A percentile compares a stretch with the other conserved stretches of the same genome.
Evolutionary conservation across 1,284 basidiomycete species (phyloP).

Genomic region (Fomitopsis pinicola): DNA sequence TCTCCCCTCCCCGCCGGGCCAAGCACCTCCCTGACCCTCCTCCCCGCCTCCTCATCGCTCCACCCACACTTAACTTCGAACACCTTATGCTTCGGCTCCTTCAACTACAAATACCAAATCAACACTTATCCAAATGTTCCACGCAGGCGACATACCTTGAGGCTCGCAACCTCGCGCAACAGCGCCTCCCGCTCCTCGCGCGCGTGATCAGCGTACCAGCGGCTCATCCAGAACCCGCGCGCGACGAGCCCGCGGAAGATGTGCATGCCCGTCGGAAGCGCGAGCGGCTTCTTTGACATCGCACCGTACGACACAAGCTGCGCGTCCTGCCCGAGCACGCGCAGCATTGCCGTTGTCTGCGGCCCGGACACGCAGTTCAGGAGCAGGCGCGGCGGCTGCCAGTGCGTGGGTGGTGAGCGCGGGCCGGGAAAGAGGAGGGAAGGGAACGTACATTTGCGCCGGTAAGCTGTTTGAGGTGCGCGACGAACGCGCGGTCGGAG

Average conservation of each 20-base stretch:
- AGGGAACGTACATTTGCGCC: conserved; percentile 40
- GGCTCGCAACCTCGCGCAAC: conserved; percentile 44
- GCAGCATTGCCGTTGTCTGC: conserved; percentile 63
- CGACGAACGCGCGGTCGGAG: conserved; percentile 44
- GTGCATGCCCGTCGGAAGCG: conserved; percentile 73
- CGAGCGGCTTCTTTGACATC: conserved; percentile 81
- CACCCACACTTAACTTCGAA: conserved; percentile 44
- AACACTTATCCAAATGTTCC: too few relatives aligned
- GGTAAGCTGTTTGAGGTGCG: conserved; percentile 55
- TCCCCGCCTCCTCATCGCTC: conserved; percentile 49
- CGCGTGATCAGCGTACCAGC: conserved; percentile 57
- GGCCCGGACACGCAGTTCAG: conserved; percentile 80
- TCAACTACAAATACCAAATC: conserved; percentile 38
- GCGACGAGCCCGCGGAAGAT: conserved; percentile 77
- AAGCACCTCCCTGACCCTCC: conserved; percentile 45
- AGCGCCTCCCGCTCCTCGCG: conserved; percentile 41
- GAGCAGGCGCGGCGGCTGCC: conserved; percentile 56
- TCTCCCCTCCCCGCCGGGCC: conserved; percentile 45
- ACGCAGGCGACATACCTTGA: conserved; percentile 40
- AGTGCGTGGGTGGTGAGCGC: not conserved
- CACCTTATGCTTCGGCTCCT: conserved; percentile 64
- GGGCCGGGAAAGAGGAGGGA: not conserved
- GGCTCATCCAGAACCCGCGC: conserved; percentile 75
- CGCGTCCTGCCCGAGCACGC: conserved; percentile 58
- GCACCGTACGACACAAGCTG: conserved; percentile 84